A percentile compares a stretch with the other conserved stretches of the same genome.
Conservation (phyloP, 1,284 basidiomycete genomes). For the Boletus mariae region DNA sequence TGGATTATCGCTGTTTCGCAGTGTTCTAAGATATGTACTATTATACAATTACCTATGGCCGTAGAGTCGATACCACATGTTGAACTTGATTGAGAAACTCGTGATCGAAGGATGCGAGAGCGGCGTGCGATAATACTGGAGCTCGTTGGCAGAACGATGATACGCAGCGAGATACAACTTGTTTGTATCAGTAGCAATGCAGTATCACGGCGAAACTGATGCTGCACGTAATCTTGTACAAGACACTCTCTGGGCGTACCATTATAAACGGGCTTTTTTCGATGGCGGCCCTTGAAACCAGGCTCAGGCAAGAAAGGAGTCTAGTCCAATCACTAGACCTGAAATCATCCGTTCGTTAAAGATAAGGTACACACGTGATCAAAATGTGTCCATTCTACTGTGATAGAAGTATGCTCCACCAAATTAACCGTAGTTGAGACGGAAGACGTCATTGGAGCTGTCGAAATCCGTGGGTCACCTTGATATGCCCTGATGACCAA, state of each 20-base stretch:
- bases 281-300: background rate
- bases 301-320: background rate
- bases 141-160: no score
- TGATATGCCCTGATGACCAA: background rate
- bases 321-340: background rate
- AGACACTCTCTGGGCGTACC: background rate
- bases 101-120: no score
- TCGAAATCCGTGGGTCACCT: constrained; percentile 1
- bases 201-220: no score
- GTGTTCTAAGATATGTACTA: background rate
- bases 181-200: no score
- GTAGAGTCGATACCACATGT: background rate
- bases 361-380: constrained; percentile 15
- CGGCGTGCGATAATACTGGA: no score
- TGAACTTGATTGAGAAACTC: background rate
- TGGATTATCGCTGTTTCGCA: background rate
- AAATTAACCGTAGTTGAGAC: constrained; percentile 63
- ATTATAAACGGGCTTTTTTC: background rate
- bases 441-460: constrained; percentile 87
- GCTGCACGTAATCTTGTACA: background rate
- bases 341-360: constrained; percentile 11
- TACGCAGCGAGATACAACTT: no score
- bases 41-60: background rate
- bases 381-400: constrained; percentile 3
- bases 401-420: background rate